Base-by-base conservation (phyloP, 2,329 filamentous ascomycete genomes). In the Trichoderma arundinaceum region DNA sequence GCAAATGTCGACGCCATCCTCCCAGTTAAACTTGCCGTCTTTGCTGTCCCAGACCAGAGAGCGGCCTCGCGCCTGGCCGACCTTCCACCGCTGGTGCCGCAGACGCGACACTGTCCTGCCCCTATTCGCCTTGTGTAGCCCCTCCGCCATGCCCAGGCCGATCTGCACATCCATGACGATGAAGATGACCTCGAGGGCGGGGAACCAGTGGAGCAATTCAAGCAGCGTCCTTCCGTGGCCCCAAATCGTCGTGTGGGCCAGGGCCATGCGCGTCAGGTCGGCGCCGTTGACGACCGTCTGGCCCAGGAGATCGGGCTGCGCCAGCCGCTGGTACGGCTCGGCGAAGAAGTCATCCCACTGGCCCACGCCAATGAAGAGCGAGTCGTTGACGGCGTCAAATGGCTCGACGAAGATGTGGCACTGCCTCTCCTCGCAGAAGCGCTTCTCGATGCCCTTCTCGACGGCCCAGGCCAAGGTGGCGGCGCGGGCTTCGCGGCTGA, bases 401-500 rank as follows among this genome's bases (percentile, higher is more conserved):
- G 33, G 57, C 13, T 41, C 33, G 17, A 51, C 33, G 13, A 60
- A 60, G 19, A 60, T 33, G 19, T 28, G 44, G 13, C 44, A 41
- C 15, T 17, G 22, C 15, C 10, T 41, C 6, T n/a, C 44, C 44
- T 39, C 22, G 33, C 46, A 9, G 44, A 51, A 41, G 33, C 33
- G 33, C 44, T 41, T 17, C 44, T 32, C 35, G 35, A 60, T 9
- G 44, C 44, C 44, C 9, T 48, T 33, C 19, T 28, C 10, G 13
- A 19, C 44, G 8, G 22, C 35, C 57, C 57, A 60, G 33, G 19
- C 15, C 15, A 60, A 6, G 19, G 57, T 44, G 10, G 38, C 19
- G 57, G 15, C 4, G 17, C 57, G 57, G 15, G 57, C 57, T 9
- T 60, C 57, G 35, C 33, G 57, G 9, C 56, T 56, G 51, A 56